Conservation (phyloP, 2,329 filamentous ascomycete species). For the Fusarium nelsonii region DNA sequence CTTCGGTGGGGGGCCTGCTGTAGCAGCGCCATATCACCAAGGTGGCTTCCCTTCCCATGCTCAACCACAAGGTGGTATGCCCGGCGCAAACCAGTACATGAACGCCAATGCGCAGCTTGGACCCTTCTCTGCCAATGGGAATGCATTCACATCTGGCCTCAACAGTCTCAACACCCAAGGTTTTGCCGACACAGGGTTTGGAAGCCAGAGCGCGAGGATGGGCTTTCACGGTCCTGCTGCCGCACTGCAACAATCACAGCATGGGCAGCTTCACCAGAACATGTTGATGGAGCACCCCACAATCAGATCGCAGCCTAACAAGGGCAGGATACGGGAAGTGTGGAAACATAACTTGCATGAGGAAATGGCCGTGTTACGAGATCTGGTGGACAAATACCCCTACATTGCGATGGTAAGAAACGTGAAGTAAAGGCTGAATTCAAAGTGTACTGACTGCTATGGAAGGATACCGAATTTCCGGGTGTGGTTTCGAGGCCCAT, state of each 20-base stretch:
- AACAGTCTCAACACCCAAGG: slow-evolving; percentile 68
- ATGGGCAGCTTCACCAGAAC: slow-evolving; percentile 59
- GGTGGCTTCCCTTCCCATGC: slow-evolving; percentile 65
- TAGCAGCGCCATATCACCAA: slow-evolving; percentile 58
- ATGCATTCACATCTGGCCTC: slow-evolving; percentile 68
- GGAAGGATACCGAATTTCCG: slow-evolving; percentile 96
- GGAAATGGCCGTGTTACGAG: slow-evolving; percentile 87
- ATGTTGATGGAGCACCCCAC: slow-evolving; percentile 59
- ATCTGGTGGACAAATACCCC: slow-evolving; percentile 88
- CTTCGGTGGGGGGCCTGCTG: slow-evolving; percentile 55
- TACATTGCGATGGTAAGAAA: slow-evolving; percentile 94
- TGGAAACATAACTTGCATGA: slow-evolving; percentile 93
- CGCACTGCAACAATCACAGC: slow-evolving; percentile 71
- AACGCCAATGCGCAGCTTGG: slow-evolving; percentile 76
- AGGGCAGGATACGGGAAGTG: slow-evolving; percentile 91
- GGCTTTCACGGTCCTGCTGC: slow-evolving; percentile 75
- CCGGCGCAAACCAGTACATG: slow-evolving; percentile 79
- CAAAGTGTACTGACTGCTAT: slow-evolving; percentile 29
- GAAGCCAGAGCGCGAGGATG: slow-evolving; percentile 88
- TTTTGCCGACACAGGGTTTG: slow-evolving; percentile 78
- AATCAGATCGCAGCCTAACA: slow-evolving; percentile 68
- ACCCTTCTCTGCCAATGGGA: slow-evolving; percentile 72
- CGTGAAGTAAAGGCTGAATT: slow-evolving; percentile 3
- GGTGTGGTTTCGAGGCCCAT: slow-evolving; percentile 96
- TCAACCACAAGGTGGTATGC: slow-evolving; percentile 63